Percentiles rank a stretch among this genome's conserved stretches.
These are phyloP conservation scores for Daldinia vernicosa DNA, from an alignment of 495 filamentous ascomycete species.

Conservation along the genomic window DNA sequence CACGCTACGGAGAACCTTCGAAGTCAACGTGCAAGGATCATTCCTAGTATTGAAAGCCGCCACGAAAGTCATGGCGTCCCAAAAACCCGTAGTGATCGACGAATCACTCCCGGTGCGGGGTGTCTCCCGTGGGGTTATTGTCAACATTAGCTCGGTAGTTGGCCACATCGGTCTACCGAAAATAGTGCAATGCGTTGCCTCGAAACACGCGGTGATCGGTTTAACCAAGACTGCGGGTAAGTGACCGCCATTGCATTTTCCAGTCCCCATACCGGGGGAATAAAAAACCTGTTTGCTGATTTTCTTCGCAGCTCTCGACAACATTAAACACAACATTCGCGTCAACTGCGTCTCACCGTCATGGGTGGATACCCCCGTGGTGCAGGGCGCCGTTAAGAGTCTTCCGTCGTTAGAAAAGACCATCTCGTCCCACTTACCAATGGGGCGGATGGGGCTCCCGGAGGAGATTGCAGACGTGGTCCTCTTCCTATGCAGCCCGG, in stretches of 20 bases:
- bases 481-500: slow-evolving; percentile 10
- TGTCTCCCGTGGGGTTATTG: slow-evolving; percentile 1
- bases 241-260: neutral
- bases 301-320: neutral
- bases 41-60: slow-evolving; percentile 3
- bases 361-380: slow-evolving; percentile 5
- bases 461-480: slow-evolving; percentile 11
- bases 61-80: slow-evolving; percentile 6
- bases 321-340: slow-evolving; percentile 3
- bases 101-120: neutral
- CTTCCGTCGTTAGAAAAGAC: neutral
- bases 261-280: neutral
- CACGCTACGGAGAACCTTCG: slow-evolving; percentile 3
- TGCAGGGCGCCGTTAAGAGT: neutral
- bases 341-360: slow-evolving; percentile 13
- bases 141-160: slow-evolving; percentile 3
- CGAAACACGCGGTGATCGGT: slow-evolving; percentile 7
- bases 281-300: neutral
- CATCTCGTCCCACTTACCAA: neutral
- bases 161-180: neutral
- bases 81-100: slow-evolving; percentile 3
- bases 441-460: slow-evolving; percentile 11
- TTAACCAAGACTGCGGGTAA: slow-evolving; percentile 5
- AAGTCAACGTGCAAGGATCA: slow-evolving; percentile 2
- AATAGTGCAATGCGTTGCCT: slow-evolving; percentile 1